Percentiles rank a stretch among this genome's conserved stretches.
Evolutionary conservation across 495 filamentous ascomycete genomes (phyloP).

Genomic region (Hamigera avellanea): DNA sequence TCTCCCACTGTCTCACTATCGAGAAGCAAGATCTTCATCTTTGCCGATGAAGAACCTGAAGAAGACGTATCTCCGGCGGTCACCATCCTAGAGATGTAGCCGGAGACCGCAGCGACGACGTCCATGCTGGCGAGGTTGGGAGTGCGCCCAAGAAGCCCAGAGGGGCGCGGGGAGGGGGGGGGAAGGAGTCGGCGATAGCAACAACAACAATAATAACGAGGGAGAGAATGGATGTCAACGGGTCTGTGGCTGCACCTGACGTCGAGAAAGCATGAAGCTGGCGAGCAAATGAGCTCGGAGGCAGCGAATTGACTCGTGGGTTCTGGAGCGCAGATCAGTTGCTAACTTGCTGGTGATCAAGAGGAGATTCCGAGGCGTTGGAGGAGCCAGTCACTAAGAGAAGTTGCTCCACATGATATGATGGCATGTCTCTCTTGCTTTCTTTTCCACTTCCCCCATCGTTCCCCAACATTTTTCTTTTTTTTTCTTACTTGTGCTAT

Average conservation of each 20-base stretch:
- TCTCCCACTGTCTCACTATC: slow-evolving; percentile 81
- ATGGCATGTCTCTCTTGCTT: background rate
- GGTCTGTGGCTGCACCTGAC: too few relatives aligned
- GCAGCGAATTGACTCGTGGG: too few relatives aligned
- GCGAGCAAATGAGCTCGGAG: too few relatives aligned
- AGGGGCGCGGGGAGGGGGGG: slow-evolving; percentile 1
- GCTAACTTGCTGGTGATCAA: too few relatives aligned
- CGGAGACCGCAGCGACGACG: slow-evolving; percentile 78
- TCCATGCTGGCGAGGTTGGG: slow-evolving; percentile 53
- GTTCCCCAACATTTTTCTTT: background rate
- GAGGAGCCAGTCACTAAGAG: too few relatives aligned
- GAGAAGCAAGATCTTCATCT: slow-evolving; percentile 97
- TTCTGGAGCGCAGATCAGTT: too few relatives aligned
- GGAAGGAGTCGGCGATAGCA: background rate
- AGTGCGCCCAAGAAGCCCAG: background rate
- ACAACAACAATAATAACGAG: background rate
- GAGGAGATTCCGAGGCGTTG: too few relatives aligned
- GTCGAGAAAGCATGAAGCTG: too few relatives aligned
- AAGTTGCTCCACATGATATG: background rate
- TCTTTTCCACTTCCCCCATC: background rate
- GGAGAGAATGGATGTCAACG: too few relatives aligned
- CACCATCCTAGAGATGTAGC: slow-evolving; percentile 97
- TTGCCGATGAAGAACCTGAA: slow-evolving; percentile 59
- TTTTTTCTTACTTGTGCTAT: too few relatives aligned
- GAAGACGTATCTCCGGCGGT: slow-evolving; percentile 63